These are phyloP conservation scores for Fusarium citri DNA, from an alignment of 2,329 filamentous ascomycete species.

Conservation along the genomic window DNA sequence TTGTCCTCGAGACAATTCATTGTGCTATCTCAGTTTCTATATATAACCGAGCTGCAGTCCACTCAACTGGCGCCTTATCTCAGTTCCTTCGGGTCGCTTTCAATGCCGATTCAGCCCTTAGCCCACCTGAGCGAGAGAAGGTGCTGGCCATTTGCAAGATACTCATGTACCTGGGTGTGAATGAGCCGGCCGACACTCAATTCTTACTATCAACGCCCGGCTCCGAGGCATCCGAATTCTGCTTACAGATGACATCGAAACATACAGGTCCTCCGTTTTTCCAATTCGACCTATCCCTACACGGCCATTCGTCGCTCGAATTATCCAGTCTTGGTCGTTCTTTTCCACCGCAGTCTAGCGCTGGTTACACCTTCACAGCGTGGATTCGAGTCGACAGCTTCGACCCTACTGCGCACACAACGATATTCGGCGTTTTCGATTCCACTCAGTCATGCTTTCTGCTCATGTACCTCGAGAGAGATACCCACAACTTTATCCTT, in stretches of 20 bases:
- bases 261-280: conserved; percentile 86
- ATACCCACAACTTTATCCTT: conserved; percentile 92
- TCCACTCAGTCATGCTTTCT: conserved; percentile 92
- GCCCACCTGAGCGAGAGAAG: conserved; percentile 65
- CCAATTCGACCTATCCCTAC: conserved; percentile 90
- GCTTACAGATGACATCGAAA: conserved; percentile 76
- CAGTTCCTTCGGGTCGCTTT: conserved; percentile 74
- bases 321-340: conserved; percentile 83
- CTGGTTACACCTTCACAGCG: conserved; percentile 90
- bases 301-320: conserved; percentile 92
- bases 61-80: conserved; percentile 77
- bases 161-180: conserved; percentile 81
- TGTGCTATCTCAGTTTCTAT: conserved; percentile 70
- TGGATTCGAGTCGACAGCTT: conserved; percentile 93
- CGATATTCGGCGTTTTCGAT: conserved; percentile 95
- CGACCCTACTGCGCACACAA: conserved; percentile 87
- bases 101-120: conserved; percentile 61
- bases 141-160: conserved; percentile 75
- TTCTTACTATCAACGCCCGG: conserved; percentile 71
- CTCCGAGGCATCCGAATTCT: conserved; percentile 72
- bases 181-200: conserved; percentile 83
- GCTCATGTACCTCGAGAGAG: conserved; percentile 91
- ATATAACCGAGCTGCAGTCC: conserved; percentile 77
- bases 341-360: conserved; percentile 82
- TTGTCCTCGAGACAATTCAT: conserved; percentile 73